These are phyloP conservation scores for Tympanopsis confertula DNA, from an alignment of 2,329 filamentous ascomycete genomes.

Conservation along the genomic window DNA sequence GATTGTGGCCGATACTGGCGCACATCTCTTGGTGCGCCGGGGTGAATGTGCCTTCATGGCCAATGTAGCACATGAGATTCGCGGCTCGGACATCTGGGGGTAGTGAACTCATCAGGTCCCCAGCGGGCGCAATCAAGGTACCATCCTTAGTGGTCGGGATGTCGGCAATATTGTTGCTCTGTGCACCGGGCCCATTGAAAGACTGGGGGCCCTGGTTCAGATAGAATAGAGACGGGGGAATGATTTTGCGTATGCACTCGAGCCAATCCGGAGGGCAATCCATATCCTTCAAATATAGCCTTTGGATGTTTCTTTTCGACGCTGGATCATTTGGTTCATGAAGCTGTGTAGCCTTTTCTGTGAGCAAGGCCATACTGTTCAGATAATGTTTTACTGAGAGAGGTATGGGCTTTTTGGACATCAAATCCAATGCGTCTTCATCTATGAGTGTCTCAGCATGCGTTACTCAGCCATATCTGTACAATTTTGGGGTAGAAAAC, in stretches of 20 bases:
- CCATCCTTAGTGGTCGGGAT: constrained; percentile 34
- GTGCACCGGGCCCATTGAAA: constrained; percentile 27
- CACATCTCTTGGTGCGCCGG: constrained; percentile 97
- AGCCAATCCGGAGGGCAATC: constrained; percentile 86
- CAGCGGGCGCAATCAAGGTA: constrained; percentile 57
- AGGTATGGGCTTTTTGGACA: constrained; percentile 59
- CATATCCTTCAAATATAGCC: constrained; percentile 93
- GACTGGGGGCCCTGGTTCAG: constrained; percentile 65
- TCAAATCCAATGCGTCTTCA: constrained; percentile 76
- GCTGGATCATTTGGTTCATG: too few species aligned
- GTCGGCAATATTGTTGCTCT: constrained; percentile 16
- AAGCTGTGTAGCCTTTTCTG: too few species aligned
- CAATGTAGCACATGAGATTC: constrained; percentile 97
- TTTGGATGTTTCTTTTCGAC: constrained; percentile 50
- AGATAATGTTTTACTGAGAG: constrained; percentile 87
- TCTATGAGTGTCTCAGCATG: too few species aligned
- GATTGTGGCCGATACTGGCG: constrained; percentile 87
- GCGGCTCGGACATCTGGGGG: constrained; percentile 79
- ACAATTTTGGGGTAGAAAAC: constrained; percentile 8
- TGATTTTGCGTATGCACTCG: constrained; percentile 62
- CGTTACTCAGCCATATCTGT: too few species aligned
- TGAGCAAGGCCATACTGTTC: constrained; percentile 72
- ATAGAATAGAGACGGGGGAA: constrained; percentile 79
- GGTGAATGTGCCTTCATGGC: constrained; percentile 93
- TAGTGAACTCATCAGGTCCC: constrained; percentile 90